These are phyloP conservation scores for Helianthus annuus DNA, from an alignment of 129 eudicot species.

Conservation along the genomic window DNA sequence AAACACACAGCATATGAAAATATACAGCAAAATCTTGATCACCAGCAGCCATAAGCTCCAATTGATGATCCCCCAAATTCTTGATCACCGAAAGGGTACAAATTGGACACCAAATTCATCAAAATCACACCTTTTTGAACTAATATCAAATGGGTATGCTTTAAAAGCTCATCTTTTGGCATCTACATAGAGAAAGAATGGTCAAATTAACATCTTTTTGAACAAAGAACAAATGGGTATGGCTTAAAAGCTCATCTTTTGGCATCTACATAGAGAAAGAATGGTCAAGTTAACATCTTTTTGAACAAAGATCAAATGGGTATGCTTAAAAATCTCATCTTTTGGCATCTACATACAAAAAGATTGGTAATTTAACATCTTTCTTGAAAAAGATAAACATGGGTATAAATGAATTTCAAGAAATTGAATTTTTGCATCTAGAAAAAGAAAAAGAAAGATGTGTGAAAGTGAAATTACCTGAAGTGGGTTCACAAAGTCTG, in stretches of 20 bases:
- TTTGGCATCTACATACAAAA: constrained; percentile 21
- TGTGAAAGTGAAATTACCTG: constrained; percentile 18
- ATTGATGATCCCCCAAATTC: constrained; percentile 25
- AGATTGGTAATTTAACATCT: constrained; percentile 27
- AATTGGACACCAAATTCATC: constrained; percentile 12
- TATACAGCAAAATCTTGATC: constrained; percentile 14
- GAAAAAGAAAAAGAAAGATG: constrained; percentile 22
- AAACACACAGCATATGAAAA: not conserved
- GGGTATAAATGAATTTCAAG: constrained; percentile 17
- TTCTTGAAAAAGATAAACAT: constrained; percentile 15
- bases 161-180: constrained; percentile 23
- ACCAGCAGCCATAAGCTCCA: too few species aligned
- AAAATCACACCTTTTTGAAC: constrained; percentile 17
- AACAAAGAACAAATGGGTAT: constrained; percentile 8
- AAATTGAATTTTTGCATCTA: constrained; percentile 23
- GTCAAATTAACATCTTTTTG: constrained; percentile 27
- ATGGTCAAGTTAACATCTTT: constrained; percentile 28
- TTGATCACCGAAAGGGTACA: constrained; percentile 15
- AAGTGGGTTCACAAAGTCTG: constrained; percentile 1
- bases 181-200: constrained; percentile 23
- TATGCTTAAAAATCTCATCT: constrained; percentile 1
- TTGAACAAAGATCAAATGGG: constrained; percentile 5
- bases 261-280: constrained; percentile 24
- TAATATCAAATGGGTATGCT: constrained; percentile 29
- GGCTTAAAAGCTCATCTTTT: not conserved